Evolutionary conservation across 2,329 filamentous ascomycete species (phyloP).

Genomic region (Cytospora piceae): DNA sequence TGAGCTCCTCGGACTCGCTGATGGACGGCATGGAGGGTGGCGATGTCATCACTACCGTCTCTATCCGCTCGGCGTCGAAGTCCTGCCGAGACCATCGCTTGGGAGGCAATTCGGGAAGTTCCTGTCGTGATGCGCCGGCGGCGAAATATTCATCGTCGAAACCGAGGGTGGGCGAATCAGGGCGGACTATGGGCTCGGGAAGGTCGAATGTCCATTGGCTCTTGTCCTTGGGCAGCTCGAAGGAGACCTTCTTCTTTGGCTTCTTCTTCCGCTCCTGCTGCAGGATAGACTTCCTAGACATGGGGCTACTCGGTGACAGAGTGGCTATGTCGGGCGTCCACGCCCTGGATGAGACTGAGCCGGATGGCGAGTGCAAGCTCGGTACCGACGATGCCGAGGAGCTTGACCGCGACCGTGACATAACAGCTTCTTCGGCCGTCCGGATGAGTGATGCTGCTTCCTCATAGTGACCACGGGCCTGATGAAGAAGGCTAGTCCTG

Average conservation of each 20-base stretch:
- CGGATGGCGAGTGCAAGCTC: slow-evolving; percentile 51
- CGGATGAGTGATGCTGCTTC: slow-evolving; percentile 52
- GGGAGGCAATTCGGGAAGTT: slow-evolving; percentile 37
- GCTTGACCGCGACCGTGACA: slow-evolving; percentile 42
- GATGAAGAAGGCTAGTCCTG: slow-evolving; percentile 52
- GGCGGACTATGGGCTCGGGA: slow-evolving; percentile 55
- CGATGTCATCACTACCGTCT: slow-evolving; percentile 28
- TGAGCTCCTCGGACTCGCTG: slow-evolving; percentile 30
- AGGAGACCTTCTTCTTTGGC: slow-evolving; percentile 49
- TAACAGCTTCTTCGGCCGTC: slow-evolving; percentile 48
- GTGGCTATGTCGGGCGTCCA: slow-evolving; percentile 48
- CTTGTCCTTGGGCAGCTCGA: slow-evolving; percentile 44
- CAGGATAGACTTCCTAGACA: slow-evolving; percentile 39
- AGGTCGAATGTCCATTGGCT: slow-evolving; percentile 39
- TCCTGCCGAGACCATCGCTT: slow-evolving; percentile 23
- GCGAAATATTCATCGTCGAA: slow-evolving; percentile 50
- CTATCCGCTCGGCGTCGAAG: slow-evolving; percentile 20
- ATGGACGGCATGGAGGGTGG: slow-evolving; percentile 28
- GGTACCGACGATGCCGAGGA: slow-evolving; percentile 41
- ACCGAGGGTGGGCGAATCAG: slow-evolving; percentile 64
- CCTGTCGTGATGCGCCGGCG: slow-evolving; percentile 33
- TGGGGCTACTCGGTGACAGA: slow-evolving; percentile 53
- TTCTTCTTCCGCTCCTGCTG: slow-evolving; percentile 33
- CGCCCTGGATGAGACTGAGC: slow-evolving; percentile 49
- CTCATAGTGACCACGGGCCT: slow-evolving; percentile 57